Conservation (phyloP, 306 rosid species). For the Rosa persica region DNA sequence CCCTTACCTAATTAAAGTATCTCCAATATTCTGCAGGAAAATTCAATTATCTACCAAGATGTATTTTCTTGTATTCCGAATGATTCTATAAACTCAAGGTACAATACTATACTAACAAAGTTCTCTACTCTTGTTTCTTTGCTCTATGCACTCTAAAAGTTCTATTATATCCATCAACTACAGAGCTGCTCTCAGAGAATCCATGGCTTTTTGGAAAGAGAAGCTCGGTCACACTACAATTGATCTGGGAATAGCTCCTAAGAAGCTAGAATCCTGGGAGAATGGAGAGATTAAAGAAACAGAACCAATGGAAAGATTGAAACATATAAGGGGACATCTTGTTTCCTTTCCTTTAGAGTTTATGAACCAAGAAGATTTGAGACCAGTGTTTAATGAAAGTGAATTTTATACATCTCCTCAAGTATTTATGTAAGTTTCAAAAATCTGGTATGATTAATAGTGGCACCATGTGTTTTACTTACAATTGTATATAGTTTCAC, state of each 20-base stretch:
- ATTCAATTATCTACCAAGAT: conserved; percentile 40
- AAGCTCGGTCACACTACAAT: conserved; percentile 41
- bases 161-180: not conserved
- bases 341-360: conserved; percentile 47
- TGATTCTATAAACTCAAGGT: conserved; percentile 45
- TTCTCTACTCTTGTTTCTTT: not conserved
- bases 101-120: not conserved
- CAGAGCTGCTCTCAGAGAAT: conserved; percentile 43
- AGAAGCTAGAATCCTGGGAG: conserved; percentile 28
- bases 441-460: not conserved
- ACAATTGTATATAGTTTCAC: conserved; percentile 15
- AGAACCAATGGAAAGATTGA: conserved; percentile 41
- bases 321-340: conserved; percentile 40
- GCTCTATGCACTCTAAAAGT: not conserved
- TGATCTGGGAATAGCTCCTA: conserved; percentile 45
- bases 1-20: not conserved
- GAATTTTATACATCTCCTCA: conserved; percentile 51
- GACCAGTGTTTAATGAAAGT: conserved; percentile 48
- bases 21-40: conserved; percentile 32
- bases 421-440: conserved; percentile 33
- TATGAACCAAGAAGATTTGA: conserved; percentile 44
- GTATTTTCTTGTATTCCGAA: conserved; percentile 49
- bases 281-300: conserved; percentile 22
- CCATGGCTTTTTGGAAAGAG: conserved; percentile 37
- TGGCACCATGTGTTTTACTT: not conserved